Percentiles rank a stretch among this genome's conserved stretches.
phyloP scores from a whole-genome alignment of 1,284 basidiomycete genomes.

The Flammula alnicola region DNA sequence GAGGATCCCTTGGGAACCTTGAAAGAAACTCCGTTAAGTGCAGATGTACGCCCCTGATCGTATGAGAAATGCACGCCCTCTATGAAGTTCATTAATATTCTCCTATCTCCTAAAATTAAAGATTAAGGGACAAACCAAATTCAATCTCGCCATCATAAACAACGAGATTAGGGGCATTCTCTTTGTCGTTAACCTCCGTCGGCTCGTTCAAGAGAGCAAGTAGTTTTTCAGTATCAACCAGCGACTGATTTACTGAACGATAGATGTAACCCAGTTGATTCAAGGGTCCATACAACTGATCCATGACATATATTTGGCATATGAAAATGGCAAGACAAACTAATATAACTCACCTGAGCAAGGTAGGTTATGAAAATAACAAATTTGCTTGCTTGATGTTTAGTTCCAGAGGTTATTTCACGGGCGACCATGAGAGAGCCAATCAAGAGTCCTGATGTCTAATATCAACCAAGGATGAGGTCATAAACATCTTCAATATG shows the following conservation, averaged over 20 bases:
- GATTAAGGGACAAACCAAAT: constrained; percentile 61
- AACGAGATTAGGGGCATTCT: constrained; percentile 73
- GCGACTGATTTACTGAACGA: constrained; percentile 71
- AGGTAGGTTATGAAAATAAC: constrained; percentile 84
- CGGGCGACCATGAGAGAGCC: constrained; percentile 79
- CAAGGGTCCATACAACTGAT: constrained; percentile 71
- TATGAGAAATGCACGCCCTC: constrained; percentile 86
- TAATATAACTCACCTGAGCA: constrained; percentile 66
- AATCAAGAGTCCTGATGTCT: constrained; percentile 77
- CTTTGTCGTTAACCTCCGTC: constrained; percentile 82
- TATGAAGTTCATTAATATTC: constrained; percentile 31
- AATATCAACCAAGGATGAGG: too few relatives aligned
- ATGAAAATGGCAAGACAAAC: background rate
- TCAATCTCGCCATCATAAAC: constrained; percentile 82
- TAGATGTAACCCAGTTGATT: constrained; percentile 79
- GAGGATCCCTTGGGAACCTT: constrained; percentile 80
- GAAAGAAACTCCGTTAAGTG: constrained; percentile 82
- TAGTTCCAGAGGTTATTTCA: constrained; percentile 57
- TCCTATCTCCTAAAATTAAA: constrained; percentile 1
- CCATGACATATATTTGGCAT: constrained; percentile 1
- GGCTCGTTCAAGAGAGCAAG: constrained; percentile 78
- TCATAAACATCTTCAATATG: too few relatives aligned
- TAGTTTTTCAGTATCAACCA: constrained; percentile 83
- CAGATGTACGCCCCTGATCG: constrained; percentile 77
- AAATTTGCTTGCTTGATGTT: constrained; percentile 60